Evolutionary conservation across 2,329 filamentous ascomycete genomes (phyloP).

Genomic region (Cladosporium sp.): DNA sequence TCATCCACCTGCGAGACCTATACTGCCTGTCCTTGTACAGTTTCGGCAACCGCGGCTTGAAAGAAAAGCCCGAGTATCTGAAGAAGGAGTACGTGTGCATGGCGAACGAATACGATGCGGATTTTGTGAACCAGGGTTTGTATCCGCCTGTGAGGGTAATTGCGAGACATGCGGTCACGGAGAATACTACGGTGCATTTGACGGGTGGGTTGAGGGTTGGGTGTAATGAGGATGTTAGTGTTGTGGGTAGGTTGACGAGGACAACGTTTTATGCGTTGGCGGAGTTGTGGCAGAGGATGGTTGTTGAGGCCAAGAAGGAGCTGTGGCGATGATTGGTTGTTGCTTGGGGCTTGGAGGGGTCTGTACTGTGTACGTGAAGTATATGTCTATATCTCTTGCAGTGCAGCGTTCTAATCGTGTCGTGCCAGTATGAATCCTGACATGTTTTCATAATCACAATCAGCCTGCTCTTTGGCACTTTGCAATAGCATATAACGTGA

Average conservation of each 20-base stretch:
- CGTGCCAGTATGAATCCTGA: no score
- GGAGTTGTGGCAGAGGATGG: background rate
- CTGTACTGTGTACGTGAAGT: no score
- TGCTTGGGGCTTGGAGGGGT: no score
- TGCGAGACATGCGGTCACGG: background rate
- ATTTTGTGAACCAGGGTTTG: constrained; percentile 15
- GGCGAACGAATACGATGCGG: constrained; percentile 3
- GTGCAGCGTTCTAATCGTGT: no score
- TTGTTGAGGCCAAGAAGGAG: background rate
- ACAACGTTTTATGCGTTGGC: background rate
- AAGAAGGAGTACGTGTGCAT: constrained; percentile 21
- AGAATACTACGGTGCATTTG: constrained; percentile 18
- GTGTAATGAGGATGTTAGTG: constrained; percentile 22
- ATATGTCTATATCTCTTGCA: no score
- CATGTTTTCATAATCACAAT: no score
- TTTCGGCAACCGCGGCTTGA: constrained; percentile 11
- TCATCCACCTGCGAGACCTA: constrained; percentile 19
- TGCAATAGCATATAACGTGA: no score
- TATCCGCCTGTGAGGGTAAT: constrained; percentile 7
- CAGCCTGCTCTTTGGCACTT: no score
- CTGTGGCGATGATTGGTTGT: background rate
- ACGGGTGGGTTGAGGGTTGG: constrained; percentile 20
- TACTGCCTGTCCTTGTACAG: constrained; percentile 24
- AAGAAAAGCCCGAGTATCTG: constrained; percentile 8
- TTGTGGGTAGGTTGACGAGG: constrained; percentile 16